Conservation (phyloP, 129 eudicot species). For the Pseudognaphalium luteoalbum region DNA sequence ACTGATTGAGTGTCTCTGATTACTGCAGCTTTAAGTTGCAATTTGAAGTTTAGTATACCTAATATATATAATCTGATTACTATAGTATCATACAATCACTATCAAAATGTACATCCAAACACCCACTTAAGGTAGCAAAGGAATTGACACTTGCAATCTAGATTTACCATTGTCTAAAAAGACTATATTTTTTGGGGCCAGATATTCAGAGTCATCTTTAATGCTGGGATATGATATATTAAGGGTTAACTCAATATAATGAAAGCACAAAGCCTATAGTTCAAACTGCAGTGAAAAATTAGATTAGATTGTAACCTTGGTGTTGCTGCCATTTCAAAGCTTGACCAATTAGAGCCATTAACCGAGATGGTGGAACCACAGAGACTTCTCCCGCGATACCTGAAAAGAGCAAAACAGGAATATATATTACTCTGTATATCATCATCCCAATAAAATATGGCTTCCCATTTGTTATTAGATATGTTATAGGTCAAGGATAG, state of each 20-base stretch:
- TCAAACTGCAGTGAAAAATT: not conserved
- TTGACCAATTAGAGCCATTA: constrained; percentile 97
- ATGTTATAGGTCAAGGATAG: not conserved
- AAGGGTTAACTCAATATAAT: not conserved
- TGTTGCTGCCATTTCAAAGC: constrained; percentile 99
- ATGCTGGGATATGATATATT: not conserved
- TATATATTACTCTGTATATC: not conserved
- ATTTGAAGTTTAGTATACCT: no score
- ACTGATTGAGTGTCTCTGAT: no score
- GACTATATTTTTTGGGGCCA: not conserved
- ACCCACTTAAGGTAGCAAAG: no score
- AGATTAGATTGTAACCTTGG: constrained; percentile 56
- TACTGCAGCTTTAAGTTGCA: no score
- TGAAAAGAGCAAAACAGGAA: constrained; percentile 37
- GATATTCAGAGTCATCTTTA: no score
- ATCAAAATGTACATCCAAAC: no score
- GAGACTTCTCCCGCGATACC: constrained; percentile 97
- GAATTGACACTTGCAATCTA: not conserved
- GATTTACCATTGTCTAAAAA: not conserved
- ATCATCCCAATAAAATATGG: not conserved
- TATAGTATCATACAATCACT: no score
- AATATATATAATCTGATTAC: no score
- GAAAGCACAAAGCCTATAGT: no score
- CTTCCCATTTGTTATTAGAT: not conserved
- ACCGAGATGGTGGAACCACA: constrained; percentile 96